These are phyloP conservation scores for Rhizopus delemar DNA, from an alignment of 371 early-diverging fungal genomes.

Conservation along the genomic window DNA sequence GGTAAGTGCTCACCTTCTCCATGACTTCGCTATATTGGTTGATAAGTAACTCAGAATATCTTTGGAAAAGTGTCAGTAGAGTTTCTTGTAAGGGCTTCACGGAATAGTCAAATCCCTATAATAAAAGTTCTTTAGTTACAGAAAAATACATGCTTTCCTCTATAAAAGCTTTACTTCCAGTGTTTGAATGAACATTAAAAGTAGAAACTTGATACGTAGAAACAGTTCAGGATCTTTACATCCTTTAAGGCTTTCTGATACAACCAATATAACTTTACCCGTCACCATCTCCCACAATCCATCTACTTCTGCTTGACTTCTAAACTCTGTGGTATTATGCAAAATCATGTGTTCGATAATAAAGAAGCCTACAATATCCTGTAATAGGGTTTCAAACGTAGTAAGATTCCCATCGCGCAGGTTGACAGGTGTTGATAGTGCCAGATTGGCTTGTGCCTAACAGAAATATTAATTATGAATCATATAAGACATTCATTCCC, in stretches of 20 bases:
- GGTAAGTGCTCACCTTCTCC: constrained; percentile 54
- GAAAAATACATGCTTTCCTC: background rate
- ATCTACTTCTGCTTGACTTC: constrained; percentile 86
- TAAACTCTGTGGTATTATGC: constrained; percentile 88
- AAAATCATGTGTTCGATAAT: constrained; percentile 90
- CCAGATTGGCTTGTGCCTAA: constrained; percentile 75
- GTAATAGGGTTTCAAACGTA: constrained; percentile 74
- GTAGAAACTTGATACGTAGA: constrained; percentile 69
- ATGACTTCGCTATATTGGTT: constrained; percentile 68
- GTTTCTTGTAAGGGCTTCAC: constrained; percentile 57
- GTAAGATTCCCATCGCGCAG: constrained; percentile 65
- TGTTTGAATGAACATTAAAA: constrained; percentile 86
- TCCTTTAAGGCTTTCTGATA: constrained; percentile 76
- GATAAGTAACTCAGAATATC: constrained; percentile 80
- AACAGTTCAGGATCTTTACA: constrained; percentile 81
- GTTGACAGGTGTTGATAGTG: constrained; percentile 64
- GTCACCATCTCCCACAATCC: constrained; percentile 87
- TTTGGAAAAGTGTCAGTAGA: constrained; percentile 74
- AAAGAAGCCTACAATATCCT: constrained; percentile 95
- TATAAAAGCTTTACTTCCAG: constrained; percentile 67
- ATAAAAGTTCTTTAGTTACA: background rate
- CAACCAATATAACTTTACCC: constrained; percentile 74
- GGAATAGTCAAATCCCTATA: constrained; percentile 50
- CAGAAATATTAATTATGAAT: background rate
- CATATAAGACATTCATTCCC: too few species aligned